A percentile compares a stretch with the other conserved stretches of the same genome.
Conservation (phyloP, 805 yeast genomes). For the Candida insectalens region DNA sequence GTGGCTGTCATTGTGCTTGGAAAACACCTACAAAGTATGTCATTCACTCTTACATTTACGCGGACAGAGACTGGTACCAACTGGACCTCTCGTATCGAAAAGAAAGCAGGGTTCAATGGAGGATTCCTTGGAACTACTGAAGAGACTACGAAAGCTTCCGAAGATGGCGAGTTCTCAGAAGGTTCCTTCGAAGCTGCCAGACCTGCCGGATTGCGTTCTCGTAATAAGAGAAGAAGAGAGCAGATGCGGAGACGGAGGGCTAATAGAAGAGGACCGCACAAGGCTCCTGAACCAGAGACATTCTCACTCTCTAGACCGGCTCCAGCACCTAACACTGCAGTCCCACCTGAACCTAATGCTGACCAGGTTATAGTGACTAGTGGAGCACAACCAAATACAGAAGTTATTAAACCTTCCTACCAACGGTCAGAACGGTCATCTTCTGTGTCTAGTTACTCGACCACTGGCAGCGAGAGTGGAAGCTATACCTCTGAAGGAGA, state of each 20-base stretch:
- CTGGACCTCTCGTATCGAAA: constrained; percentile 85
- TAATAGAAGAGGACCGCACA: no score
- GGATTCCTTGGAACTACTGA: no score
- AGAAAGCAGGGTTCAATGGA: no score
- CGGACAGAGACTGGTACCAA: constrained; percentile 48
- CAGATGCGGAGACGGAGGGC: constrained; percentile 19
- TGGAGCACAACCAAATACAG: background rate
- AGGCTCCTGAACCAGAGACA: constrained; percentile 25
- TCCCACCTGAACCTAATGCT: no score
- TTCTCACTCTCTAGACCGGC: constrained; percentile 15
- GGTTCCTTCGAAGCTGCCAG: background rate
- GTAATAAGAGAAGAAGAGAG: constrained; percentile 36
- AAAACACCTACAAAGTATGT: constrained; percentile 81
- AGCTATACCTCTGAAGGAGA: no score
- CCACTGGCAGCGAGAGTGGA: no score
- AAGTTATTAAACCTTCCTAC: no score
- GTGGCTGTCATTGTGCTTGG: constrained; percentile 61
- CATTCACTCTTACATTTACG: constrained; percentile 85
- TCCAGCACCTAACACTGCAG: background rate
- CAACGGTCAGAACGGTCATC: no score
- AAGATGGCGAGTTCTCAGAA: background rate
- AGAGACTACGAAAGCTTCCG: constrained; percentile 12
- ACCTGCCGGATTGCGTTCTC: constrained; percentile 58
- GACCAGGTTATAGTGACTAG: no score
- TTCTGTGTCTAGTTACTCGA: no score